Percentiles rank a stretch among this genome's conserved stretches.
phyloP scores from a whole-genome alignment of 352 stramenopile genomes.

The Hyaloperonospora brassicae region DNA sequence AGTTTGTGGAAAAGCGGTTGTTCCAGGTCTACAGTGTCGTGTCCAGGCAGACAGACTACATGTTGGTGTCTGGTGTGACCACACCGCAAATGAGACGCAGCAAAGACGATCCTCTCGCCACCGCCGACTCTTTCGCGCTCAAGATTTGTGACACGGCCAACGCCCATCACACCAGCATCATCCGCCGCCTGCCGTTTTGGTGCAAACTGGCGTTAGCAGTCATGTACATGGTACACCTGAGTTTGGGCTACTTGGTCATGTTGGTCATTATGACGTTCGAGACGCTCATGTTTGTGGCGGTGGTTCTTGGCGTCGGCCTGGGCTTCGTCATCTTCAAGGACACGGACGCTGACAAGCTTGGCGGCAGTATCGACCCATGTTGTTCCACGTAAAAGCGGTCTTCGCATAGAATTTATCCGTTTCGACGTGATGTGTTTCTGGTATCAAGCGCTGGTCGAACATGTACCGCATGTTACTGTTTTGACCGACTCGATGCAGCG shows the following conservation, averaged over 20 bases:
- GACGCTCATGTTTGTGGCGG: constrained; percentile 68
- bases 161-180: constrained; percentile 30
- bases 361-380: constrained; percentile 67
- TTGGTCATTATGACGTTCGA: constrained; percentile 85
- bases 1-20: constrained; percentile 37
- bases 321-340: constrained; percentile 82
- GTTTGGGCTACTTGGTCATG: constrained; percentile 79
- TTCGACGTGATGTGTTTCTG: too few species aligned
- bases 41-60: constrained; percentile 50
- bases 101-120: constrained; percentile 1
- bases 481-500: too few species aligned
- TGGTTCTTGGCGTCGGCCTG: constrained; percentile 58
- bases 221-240: constrained; percentile 74
- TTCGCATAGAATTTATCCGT: not conserved
- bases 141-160: constrained; percentile 23
- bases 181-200: constrained; percentile 43
- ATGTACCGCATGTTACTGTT: too few species aligned
- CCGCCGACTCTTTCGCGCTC: constrained; percentile 14
- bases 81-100: constrained; percentile 30
- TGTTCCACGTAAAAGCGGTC: constrained; percentile 49
- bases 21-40: constrained; percentile 47
- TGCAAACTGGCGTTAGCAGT: constrained; percentile 52
- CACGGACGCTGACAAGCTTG: constrained; percentile 58
- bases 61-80: constrained; percentile 19
- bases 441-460: too few species aligned